Base-by-base conservation (phyloP, 2,329 filamentous ascomycete species). In the Fusarium haematococcum region DNA sequence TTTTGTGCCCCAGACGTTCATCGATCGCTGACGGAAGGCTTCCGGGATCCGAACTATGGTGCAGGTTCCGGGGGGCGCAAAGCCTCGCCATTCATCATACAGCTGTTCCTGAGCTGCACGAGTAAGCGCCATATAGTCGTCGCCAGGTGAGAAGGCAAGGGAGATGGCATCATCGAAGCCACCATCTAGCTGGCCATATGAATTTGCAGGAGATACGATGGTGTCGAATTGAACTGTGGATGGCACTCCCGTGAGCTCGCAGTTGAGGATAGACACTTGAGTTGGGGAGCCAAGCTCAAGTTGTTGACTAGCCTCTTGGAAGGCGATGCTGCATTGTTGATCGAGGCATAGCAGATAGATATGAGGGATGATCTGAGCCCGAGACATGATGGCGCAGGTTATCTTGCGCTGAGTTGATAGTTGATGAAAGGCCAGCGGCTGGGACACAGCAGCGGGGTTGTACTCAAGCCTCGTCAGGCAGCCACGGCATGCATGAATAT, bases 131-230 rank as follows among this genome's bases (percentile, higher is more conserved):
- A 82, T 70, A 73, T 88, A 89, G 65, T 86, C 82, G 27, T 83
- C 74, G 4, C 67, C 65, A 0, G 85, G 86, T 7, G 85, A 85
- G 69, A 88, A 85, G n/a, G 82, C 81, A 41, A 83, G 81, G 0
- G 87, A 88, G 63, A 90, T 86, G 45, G 87, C 87, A 73, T 88
- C 85, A 79, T 89, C 87, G 71, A 89, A 90, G 65, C 83, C 86
- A 45, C 88, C 88, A 73, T 90, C 88, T 3, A 90, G 83, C 4
- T 83, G 83, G 57, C 84, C 87, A 77, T 88, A 89, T 5, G 86
- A 88, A 77, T 89, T 89, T 58, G 87, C 86, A 0, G 87, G 88
- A 2, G 87, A 89, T 35, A 89, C 86, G 57, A 89, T 80, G 27
- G 85, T 79, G 75, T 88, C 84, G 77, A 88, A 88, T 32, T 79